These are phyloP conservation scores for Centaurea solstitialis DNA, from an alignment of 129 eudicot species.

Conservation along the genomic window DNA sequence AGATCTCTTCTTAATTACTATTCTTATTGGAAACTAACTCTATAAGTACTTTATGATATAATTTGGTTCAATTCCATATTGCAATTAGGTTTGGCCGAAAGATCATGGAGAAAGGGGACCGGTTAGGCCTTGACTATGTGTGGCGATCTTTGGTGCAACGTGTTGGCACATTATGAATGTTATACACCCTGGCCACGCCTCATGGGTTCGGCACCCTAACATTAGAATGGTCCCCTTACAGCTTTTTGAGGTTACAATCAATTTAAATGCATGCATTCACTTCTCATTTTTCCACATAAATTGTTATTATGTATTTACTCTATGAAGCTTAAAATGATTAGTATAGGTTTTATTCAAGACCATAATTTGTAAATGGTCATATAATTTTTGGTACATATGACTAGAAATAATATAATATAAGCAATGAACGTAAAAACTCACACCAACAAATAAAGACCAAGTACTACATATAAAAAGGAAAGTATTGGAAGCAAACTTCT, in stretches of 20 bases:
- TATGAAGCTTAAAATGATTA: not conserved
- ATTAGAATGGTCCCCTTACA: not conserved
- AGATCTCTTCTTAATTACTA: too few species aligned
- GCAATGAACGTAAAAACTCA: too few species aligned
- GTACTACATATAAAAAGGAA: not conserved
- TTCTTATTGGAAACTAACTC: too few species aligned
- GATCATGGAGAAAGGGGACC: not conserved
- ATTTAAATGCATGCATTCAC: not conserved
- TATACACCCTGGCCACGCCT: not conserved
- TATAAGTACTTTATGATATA: not conserved
- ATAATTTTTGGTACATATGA: too few species aligned
- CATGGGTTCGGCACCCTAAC: not conserved
- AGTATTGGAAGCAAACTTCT: not conserved
- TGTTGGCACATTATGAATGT: not conserved
- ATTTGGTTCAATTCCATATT: not conserved
- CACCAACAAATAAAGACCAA: not conserved
- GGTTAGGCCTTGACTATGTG: not conserved
- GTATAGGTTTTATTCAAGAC: not conserved
- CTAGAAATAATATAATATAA: not conserved
- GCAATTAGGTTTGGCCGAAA: not conserved
- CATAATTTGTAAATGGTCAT: not conserved
- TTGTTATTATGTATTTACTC: not conserved
- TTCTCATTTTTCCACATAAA: not conserved
- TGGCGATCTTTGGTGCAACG: not conserved
- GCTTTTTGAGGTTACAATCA: not conserved